Evolutionary conservation across 306 rosid genomes (phyloP), one percentile per base, ranked within the genome.

Genomic region (Carpinus viminea): DNA sequence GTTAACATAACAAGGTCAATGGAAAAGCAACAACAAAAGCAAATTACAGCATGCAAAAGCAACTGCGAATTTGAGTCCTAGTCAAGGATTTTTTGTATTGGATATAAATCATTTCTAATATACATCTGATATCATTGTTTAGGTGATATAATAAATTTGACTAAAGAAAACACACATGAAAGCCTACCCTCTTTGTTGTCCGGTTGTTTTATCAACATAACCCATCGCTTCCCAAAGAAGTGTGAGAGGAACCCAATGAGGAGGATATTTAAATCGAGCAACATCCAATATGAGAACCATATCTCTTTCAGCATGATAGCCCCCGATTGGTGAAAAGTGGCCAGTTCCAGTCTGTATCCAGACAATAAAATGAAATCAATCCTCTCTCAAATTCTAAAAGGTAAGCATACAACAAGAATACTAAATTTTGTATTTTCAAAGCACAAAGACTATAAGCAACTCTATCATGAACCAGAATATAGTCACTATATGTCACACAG

Each of bases 291-390:
- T 83, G 76, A 95, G 97, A 75, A 87, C 93, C 96, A 95, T 83
- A 76, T 95, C 98, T 78, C 85, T 92, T 76, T 80, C 91, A 46
- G 89, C 84, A 79, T 92, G 97, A 77, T 95, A 95, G 47, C 97
- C 98, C 31, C 98, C 98, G 66, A 95, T 77, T 0, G 98, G 98
- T 36, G 98, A 95, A 86, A 95, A 95, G 82, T 95, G 98, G 9
- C 98, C 98, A 4, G 8, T 80, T 74, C 98, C 98, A 52, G 98
- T 95, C 98, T 95, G 86, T 74, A 80, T 69, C 74, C 76, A 82
- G 62, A 80, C 69, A 84, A 61, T 54, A 70, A 72, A 71, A 79
- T 70, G 70, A 77, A n/a, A 28, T 20, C 34, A 74, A 83, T 65
- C 31, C 61, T 76, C 78, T 54, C 38, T 72, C 18, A 57, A 59